Conservation (phyloP, 768 basidiomycete genomes). For the Podaxis carcinomalis region DNA sequence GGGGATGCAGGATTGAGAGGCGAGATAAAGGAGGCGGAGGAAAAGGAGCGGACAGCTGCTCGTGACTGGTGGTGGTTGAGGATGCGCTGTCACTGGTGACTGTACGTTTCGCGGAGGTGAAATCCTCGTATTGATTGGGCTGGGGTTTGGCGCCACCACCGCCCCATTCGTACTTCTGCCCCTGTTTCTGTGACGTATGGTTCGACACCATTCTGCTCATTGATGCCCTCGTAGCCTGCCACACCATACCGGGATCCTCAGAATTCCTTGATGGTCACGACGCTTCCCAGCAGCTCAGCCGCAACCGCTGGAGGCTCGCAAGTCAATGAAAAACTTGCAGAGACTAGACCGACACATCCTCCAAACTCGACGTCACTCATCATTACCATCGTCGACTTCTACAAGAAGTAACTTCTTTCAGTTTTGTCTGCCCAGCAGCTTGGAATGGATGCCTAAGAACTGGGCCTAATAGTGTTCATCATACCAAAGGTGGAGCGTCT, state of each 20-base stretch:
- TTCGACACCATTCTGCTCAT: neutral
- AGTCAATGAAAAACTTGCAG: no score
- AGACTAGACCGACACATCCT: no score
- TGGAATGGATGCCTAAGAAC: no score
- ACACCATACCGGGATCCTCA: neutral
- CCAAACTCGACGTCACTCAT: no score
- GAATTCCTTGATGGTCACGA: neutral
- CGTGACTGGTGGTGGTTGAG: neutral
- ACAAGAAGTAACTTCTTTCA: no score
- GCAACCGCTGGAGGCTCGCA: no score
- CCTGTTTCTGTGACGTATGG: neutral
- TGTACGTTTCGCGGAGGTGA: neutral
- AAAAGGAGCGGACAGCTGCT: constrained; percentile 5
- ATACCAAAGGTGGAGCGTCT: no score
- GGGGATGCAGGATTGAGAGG: constrained; percentile 42
- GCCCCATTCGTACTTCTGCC: neutral
- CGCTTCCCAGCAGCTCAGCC: neutral
- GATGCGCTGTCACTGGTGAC: constrained; percentile 2
- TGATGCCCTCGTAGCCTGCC: neutral
- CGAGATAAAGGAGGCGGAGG: constrained; percentile 32
- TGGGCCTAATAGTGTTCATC: no score
- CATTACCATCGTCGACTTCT: no score
- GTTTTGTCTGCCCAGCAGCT: no score
- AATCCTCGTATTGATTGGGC: neutral
- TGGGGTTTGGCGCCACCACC: neutral